These are phyloP conservation scores for Pseudevernia furfuracea DNA, from an alignment of 495 filamentous ascomycete genomes.

Conservation along the genomic window DNA sequence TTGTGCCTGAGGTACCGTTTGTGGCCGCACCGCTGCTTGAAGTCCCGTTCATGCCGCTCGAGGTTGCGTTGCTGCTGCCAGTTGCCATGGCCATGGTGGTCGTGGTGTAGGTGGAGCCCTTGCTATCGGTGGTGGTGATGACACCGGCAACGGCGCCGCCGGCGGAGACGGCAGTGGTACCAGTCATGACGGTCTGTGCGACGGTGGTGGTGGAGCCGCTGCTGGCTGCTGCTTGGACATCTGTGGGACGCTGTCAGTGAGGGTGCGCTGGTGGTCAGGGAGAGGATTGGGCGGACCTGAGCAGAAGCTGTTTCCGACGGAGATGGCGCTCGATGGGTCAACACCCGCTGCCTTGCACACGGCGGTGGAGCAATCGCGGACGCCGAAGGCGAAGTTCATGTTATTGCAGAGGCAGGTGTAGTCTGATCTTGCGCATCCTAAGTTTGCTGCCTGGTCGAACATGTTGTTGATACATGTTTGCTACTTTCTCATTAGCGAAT, in stretches of 20 bases:
- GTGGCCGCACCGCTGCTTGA: not conserved
- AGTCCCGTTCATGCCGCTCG: not conserved
- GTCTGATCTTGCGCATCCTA: conserved; percentile 50
- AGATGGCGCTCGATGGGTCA: conserved; percentile 20
- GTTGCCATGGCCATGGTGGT: conserved; percentile 21
- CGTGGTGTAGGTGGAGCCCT: conserved; percentile 25
- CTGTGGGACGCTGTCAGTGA: conserved; percentile 25
- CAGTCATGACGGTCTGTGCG: conserved; percentile 30
- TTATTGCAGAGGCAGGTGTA: conserved; percentile 63
- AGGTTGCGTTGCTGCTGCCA: not conserved
- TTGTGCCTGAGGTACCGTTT: not conserved
- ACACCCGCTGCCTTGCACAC: conserved; percentile 42
- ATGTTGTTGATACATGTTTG: conserved; percentile 67
- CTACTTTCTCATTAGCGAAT: conserved; percentile 35
- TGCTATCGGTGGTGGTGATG: conserved; percentile 23
- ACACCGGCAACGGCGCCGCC: conserved; percentile 15
- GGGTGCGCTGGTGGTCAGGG: conserved; percentile 27
- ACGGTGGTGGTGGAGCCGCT: conserved; percentile 24
- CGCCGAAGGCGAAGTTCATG: conserved; percentile 60
- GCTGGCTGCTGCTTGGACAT: conserved; percentile 18
- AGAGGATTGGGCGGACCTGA: conserved; percentile 27
- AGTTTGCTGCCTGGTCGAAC: conserved; percentile 48
- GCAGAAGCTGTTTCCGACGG: conserved; percentile 25
- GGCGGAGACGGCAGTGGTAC: conserved; percentile 29
- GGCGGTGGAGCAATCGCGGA: conserved; percentile 69